phyloP scores from a whole-genome alignment of 345 rosid genomes.

The Conringia planisiliqua region DNA sequence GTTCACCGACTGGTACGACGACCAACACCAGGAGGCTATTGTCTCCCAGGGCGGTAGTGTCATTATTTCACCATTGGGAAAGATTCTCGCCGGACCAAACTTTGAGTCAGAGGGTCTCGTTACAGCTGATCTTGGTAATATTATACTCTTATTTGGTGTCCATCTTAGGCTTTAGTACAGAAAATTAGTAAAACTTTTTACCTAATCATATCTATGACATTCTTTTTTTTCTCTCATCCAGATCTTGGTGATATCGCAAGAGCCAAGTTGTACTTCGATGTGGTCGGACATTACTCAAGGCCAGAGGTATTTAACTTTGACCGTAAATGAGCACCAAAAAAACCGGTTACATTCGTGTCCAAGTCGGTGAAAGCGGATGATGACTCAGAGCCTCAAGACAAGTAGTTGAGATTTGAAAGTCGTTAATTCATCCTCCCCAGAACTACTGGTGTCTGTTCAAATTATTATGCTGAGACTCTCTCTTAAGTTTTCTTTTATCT shows the following conservation, averaged over 20 bases:
- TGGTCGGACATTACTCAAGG: slow-evolving; percentile 82
- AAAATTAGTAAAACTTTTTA: background rate
- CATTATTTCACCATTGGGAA: slow-evolving; percentile 77
- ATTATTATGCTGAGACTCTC: background rate
- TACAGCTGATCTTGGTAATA: slow-evolving; percentile 82
- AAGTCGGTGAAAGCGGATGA: slow-evolving; percentile 30
- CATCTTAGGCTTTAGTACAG: background rate
- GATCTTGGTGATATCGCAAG: slow-evolving; percentile 84
- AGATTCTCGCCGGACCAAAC: slow-evolving; percentile 84
- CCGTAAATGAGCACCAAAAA: slow-evolving; percentile 62
- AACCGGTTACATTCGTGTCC: slow-evolving; percentile 61
- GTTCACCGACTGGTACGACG: slow-evolving; percentile 50
- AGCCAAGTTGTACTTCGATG: slow-evolving; percentile 85
- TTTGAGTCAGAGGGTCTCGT: slow-evolving; percentile 84
- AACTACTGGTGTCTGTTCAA: background rate
- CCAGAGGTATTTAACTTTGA: slow-evolving; percentile 80
- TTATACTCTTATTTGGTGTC: background rate
- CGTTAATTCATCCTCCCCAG: background rate
- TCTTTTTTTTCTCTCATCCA: slow-evolving; percentile 25
- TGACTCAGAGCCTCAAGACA: background rate
- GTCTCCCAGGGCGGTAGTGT: slow-evolving; percentile 91
- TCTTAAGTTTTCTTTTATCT: background rate
- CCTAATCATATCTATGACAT: background rate
- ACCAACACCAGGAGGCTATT: slow-evolving; percentile 42
- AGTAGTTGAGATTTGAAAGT: background rate